Conservation (phyloP, 768 basidiomycete genomes). For the Suillus cothurnatus region DNA sequence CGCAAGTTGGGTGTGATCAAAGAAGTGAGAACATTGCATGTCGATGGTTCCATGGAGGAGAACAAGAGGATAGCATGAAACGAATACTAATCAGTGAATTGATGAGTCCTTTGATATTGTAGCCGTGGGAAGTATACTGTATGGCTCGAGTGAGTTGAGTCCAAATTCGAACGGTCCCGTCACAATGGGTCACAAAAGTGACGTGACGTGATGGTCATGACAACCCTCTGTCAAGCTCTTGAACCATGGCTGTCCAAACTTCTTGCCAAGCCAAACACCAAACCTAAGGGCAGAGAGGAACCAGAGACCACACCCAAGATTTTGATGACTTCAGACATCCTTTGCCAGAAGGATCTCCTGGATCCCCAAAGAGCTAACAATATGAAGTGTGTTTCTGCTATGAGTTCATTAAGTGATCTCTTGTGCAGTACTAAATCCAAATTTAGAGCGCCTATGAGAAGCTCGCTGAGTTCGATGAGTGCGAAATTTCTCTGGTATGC, state of each 20-base stretch:
- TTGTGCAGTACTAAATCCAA: neutral
- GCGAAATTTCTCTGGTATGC: slow-evolving; percentile 50
- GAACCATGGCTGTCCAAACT: slow-evolving; percentile 58
- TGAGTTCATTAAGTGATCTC: slow-evolving; percentile 27
- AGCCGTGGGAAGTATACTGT: too few relatives aligned
- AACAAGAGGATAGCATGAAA: too few relatives aligned
- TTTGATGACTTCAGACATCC: slow-evolving; percentile 45
- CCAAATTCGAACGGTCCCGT: too few relatives aligned
- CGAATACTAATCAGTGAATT: too few relatives aligned
- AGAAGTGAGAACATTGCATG: too few relatives aligned
- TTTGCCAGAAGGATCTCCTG: slow-evolving; percentile 63
- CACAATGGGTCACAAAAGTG: too few relatives aligned
- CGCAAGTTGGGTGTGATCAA: too few relatives aligned
- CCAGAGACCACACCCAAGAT: slow-evolving; percentile 23
- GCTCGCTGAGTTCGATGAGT: slow-evolving; percentile 41
- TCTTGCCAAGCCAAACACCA: slow-evolving; percentile 23
- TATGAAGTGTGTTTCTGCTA: slow-evolving; percentile 71
- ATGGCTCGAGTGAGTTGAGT: too few relatives aligned
- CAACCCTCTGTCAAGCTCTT: slow-evolving; percentile 57
- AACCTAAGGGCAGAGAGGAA: slow-evolving; percentile 18
- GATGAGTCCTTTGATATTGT: too few relatives aligned
- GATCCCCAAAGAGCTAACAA: slow-evolving; percentile 58
- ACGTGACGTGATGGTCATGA: too few relatives aligned
- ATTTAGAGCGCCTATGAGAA: slow-evolving; percentile 27
- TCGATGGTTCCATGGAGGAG: too few relatives aligned